These are phyloP conservation scores for Musa troglodytarum DNA, from an alignment of 176 grass and related monocot genomes.

Conservation along the genomic window DNA sequence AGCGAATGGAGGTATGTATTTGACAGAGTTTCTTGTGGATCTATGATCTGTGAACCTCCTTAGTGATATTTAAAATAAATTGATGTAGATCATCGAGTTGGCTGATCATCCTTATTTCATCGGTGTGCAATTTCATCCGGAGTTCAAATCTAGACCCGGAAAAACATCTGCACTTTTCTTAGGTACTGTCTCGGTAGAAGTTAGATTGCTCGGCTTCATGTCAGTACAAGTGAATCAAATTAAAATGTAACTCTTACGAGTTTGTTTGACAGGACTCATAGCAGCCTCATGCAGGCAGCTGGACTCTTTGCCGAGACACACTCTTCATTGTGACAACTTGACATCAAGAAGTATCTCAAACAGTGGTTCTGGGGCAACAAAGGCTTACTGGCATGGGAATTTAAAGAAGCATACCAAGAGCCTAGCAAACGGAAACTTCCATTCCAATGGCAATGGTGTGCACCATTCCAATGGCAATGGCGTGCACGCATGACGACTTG, in stretches of 20 bases:
- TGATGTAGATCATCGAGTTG: conserved; percentile 36
- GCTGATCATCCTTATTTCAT: conserved; percentile 38
- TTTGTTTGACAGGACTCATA: conserved; percentile 23
- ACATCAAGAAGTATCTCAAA: neutral
- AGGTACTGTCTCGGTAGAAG: conserved; percentile 10
- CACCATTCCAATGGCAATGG: conserved; percentile 1
- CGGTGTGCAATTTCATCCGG: conserved; percentile 52
- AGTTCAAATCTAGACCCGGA: conserved; percentile 46
- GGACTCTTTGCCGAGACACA: conserved; percentile 15
- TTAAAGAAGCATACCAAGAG: neutral
- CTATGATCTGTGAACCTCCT: conserved; percentile 2
- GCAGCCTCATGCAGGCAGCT: conserved; percentile 38
- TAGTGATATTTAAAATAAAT: neutral
- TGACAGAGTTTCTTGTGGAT: neutral
- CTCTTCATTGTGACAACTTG: neutral
- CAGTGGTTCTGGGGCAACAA: conserved; percentile 1
- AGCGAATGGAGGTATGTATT: conserved; percentile 34
- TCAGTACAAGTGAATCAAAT: no score
- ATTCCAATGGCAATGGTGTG: neutral
- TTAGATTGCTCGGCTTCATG: no score
- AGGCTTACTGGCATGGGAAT: neutral
- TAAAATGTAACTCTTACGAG: no score
- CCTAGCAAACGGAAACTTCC: neutral
- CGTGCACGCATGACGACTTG: neutral
- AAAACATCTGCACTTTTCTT: conserved; percentile 45